Percentiles rank a stretch among this genome's conserved stretches.
These are phyloP conservation scores for Tulasnella sp. DNA, from an alignment of 768 basidiomycete genomes.

Conservation along the genomic window DNA sequence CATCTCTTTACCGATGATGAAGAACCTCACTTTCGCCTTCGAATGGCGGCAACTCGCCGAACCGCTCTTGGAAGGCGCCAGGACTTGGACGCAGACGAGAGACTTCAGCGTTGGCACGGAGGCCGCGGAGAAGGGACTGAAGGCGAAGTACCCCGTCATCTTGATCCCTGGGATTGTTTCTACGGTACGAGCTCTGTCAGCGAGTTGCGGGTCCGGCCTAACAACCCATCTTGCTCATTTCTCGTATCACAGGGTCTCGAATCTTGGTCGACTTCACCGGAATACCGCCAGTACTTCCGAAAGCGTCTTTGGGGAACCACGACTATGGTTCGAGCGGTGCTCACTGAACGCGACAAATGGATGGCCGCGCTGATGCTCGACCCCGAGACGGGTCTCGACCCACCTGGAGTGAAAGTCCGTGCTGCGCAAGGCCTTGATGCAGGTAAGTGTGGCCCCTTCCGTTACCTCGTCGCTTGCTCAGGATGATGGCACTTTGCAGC, in stretches of 20 bases:
- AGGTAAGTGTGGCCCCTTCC: constrained; percentile 52
- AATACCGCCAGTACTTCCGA: constrained; percentile 83
- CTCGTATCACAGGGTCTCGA: constrained; percentile 53
- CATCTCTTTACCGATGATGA: constrained; percentile 46
- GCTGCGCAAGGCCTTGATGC: constrained; percentile 90
- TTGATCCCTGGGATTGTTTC: constrained; percentile 87
- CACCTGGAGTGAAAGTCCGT: constrained; percentile 70
- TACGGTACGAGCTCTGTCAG: constrained; percentile 40
- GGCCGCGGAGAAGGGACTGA: constrained; percentile 22
- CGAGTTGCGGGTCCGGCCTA: too few relatives aligned
- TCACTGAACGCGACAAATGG: constrained; percentile 82
- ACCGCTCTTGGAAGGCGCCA: constrained; percentile 72
- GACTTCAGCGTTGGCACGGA: constrained; percentile 59
- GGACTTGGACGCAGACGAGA: constrained; percentile 65
- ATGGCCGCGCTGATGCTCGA: constrained; percentile 85
- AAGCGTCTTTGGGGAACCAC: constrained; percentile 49
- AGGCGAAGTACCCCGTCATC: constrained; percentile 66
- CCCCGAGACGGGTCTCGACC: constrained; percentile 82
- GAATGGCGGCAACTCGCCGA: constrained; percentile 60
- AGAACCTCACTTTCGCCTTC: constrained; percentile 33
- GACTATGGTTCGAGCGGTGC: constrained; percentile 65
- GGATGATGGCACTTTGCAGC: constrained; percentile 3
- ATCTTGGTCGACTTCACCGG: constrained; percentile 84
- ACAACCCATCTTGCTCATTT: not conserved
- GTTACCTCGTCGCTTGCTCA: constrained; percentile 11